Evolutionary conservation across 1,284 basidiomycete genomes (phyloP).

Genomic region (Trametes hirsuta): DNA sequence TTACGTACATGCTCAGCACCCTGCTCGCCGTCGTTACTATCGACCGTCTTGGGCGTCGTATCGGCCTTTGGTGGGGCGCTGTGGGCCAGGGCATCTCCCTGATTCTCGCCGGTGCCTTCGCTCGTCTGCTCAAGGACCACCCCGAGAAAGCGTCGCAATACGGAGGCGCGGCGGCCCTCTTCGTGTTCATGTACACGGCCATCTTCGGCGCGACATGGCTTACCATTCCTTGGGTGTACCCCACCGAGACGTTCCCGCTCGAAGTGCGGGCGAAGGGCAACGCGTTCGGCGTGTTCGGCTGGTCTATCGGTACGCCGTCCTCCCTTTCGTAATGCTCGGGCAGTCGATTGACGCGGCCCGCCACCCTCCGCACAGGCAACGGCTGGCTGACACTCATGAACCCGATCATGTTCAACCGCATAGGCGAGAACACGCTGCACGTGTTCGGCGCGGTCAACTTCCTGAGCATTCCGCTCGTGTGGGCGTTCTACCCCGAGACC

Average conservation of each 20-base stretch:
- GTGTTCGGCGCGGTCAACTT: constrained; percentile 53
- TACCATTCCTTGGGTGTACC: constrained; percentile 53
- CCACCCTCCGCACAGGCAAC: constrained; percentile 17
- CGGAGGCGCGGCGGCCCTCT: constrained; percentile 51
- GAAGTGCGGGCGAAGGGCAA: constrained; percentile 61
- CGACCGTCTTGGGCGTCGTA: constrained; percentile 50
- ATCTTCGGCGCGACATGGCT: constrained; percentile 60
- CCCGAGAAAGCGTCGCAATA: constrained; percentile 46
- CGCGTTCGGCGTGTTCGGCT: constrained; percentile 56
- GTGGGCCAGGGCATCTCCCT: constrained; percentile 40
- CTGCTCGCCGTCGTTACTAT: constrained; percentile 50
- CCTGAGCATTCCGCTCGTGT: constrained; percentile 50
- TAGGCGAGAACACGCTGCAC: constrained; percentile 45
- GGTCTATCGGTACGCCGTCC: constrained; percentile 50
- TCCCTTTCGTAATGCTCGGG: constrained; percentile 8
- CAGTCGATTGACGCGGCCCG: neutral
- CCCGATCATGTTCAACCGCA: constrained; percentile 41
- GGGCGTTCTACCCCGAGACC: constrained; percentile 55
- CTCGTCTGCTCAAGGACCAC: constrained; percentile 45
- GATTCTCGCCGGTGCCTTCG: constrained; percentile 51
- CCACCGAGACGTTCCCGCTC: constrained; percentile 62
- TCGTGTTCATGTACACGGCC: constrained; percentile 52
- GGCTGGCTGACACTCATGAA: constrained; percentile 41
- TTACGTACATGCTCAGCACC: constrained; percentile 51
- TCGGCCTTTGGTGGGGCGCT: constrained; percentile 51